Conservation (phyloP, 345 rosid species). For the Anacardium occidentale region DNA sequence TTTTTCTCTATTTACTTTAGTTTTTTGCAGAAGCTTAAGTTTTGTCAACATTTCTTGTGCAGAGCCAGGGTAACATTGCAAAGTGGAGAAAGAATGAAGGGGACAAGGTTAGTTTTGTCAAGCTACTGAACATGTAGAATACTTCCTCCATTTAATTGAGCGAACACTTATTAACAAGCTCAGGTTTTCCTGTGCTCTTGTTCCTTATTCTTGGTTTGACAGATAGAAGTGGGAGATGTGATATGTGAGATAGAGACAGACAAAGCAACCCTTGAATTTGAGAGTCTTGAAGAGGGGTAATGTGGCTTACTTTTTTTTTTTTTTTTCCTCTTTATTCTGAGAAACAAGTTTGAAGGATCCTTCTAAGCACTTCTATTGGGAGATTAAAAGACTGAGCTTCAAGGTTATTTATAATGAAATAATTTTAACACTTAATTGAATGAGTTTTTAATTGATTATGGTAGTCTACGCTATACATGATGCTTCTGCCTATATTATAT, state of each 20-base stretch:
- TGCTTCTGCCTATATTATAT: constrained; percentile 5
- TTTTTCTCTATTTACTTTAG: constrained; percentile 1
- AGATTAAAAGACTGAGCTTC: background rate
- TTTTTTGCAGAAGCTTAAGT: constrained; percentile 15
- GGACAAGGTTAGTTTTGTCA: constrained; percentile 68
- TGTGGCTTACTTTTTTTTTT: constrained; percentile 10
- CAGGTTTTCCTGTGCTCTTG: constrained; percentile 20
- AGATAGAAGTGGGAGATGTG: constrained; percentile 97
- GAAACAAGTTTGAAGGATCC: background rate
- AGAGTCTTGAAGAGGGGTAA: constrained; percentile 97
- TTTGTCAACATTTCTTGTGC: constrained; percentile 30
- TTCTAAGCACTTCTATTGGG: background rate
- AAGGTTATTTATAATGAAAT: background rate
- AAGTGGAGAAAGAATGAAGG: constrained; percentile 96
- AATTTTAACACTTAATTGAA: background rate
- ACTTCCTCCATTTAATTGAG: constrained; percentile 7
- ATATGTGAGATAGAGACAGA: constrained; percentile 98
- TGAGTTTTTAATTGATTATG: background rate
- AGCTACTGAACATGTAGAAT: constrained; percentile 6
- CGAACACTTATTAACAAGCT: constrained; percentile 6
- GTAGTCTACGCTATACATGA: background rate
- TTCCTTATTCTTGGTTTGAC: constrained; percentile 33
- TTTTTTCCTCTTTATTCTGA: background rate
- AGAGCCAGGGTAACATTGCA: constrained; percentile 87
- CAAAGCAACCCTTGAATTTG: constrained; percentile 96